phyloP scores from a whole-genome alignment of 2,329 filamentous ascomycete species.

The Xylariaceae sp. region DNA sequence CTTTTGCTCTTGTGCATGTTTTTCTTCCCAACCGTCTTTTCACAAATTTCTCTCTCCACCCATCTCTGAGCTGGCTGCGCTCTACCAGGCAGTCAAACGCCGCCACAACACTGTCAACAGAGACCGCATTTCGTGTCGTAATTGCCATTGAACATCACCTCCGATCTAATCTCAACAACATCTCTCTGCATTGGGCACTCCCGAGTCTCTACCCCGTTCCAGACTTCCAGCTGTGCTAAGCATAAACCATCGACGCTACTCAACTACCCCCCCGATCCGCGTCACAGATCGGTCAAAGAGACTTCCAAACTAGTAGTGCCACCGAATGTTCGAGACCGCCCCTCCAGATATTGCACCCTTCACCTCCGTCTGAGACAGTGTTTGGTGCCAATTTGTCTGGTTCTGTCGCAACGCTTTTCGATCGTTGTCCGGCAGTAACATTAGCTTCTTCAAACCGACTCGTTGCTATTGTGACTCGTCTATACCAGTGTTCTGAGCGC shows the following conservation, averaged over 20 bases:
- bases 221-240: not conserved
- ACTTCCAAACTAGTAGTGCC: conserved; percentile 1
- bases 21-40: too few relatives aligned
- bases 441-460: not conserved
- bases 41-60: too few relatives aligned
- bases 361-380: not conserved
- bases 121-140: too few relatives aligned
- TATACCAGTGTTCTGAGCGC: conserved; percentile 1
- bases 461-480: not conserved
- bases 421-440: conserved; percentile 16
- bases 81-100: too few relatives aligned
- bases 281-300: not conserved
- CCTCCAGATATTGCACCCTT: conserved; percentile 2
- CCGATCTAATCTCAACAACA: not conserved
- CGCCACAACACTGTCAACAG: too few relatives aligned
- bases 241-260: not conserved
- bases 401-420: not conserved
- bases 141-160: too few relatives aligned
- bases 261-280: not conserved
- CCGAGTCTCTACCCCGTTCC: not conserved
- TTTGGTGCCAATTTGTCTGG: not conserved
- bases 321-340: conserved; percentile 23
- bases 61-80: too few relatives aligned
- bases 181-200: not conserved
- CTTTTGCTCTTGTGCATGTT: too few relatives aligned